Evolutionary conservation across 805 yeast genomes (phyloP).

Genomic region (Dipodascopsis tothii): DNA sequence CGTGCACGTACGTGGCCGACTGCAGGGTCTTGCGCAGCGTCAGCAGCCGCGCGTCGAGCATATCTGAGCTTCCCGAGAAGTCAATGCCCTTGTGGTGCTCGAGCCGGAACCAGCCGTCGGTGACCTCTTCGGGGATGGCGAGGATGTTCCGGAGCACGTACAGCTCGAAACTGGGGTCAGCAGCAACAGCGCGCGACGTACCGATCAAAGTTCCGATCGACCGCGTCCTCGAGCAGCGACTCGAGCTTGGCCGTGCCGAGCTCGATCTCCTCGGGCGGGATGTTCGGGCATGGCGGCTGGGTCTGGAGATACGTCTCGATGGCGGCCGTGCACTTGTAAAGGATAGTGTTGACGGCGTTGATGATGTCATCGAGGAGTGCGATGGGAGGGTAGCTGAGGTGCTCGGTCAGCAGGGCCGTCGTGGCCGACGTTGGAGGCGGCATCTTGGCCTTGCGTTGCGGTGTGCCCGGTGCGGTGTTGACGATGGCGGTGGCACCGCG

Average conservation of each 20-base stretch:
- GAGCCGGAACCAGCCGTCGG: slow-evolving; percentile 60
- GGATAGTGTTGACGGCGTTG: slow-evolving; percentile 74
- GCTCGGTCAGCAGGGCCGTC: slow-evolving; percentile 66
- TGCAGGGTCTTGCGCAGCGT: slow-evolving; percentile 18
- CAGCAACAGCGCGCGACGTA: not conserved
- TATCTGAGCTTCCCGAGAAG: slow-evolving; percentile 8
- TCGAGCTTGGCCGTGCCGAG: slow-evolving; percentile 78
- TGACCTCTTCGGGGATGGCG: slow-evolving; percentile 57
- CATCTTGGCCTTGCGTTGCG: not conserved
- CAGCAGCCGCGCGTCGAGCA: slow-evolving; percentile 13
- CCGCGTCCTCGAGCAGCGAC: slow-evolving; percentile 61
- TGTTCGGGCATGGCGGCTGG: slow-evolving; percentile 29
- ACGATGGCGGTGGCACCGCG: slow-evolving; percentile 4
- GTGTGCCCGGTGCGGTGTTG: not conserved
- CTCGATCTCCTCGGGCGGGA: slow-evolving; percentile 37
- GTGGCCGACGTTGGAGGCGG: slow-evolving; percentile 25
- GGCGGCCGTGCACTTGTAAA: slow-evolving; percentile 74
- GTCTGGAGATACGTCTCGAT: slow-evolving; percentile 56
- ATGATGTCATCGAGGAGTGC: slow-evolving; percentile 79
- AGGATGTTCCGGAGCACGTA: slow-evolving; percentile 73
- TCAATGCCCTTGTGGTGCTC: slow-evolving; percentile 51
- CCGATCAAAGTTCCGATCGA: slow-evolving; percentile 77
- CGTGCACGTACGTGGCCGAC: slow-evolving; percentile 16
- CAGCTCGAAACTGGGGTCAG: slow-evolving; percentile 46
- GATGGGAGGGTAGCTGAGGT: slow-evolving; percentile 76